Evolutionary conservation across 2,329 filamentous ascomycete genomes (phyloP).

Genomic region (Bipolaris bicolor): DNA sequence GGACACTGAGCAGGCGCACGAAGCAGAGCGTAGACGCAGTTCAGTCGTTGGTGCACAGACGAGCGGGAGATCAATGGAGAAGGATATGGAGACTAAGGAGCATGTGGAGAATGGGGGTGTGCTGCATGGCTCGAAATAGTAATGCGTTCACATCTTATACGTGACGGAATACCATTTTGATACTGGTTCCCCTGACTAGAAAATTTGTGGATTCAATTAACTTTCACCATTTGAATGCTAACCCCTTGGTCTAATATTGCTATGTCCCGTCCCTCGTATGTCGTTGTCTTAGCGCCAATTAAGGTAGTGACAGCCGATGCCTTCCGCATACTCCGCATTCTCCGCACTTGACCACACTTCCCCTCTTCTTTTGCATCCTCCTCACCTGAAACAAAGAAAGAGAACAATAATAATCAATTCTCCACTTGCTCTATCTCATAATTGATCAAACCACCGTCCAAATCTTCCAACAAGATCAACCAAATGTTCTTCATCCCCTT

Average conservation of each 20-base stretch:
- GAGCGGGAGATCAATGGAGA: slow-evolving; percentile 1
- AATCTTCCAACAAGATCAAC: neutral
- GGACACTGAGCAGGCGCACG: slow-evolving; percentile 44
- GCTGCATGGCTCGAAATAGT: neutral
- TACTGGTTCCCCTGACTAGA: neutral
- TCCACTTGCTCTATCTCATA: neutral
- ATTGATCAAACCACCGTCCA: no score
- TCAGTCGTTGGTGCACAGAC: slow-evolving; percentile 27
- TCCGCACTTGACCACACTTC: no score
- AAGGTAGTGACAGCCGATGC: no score
- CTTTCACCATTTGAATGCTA: no score
- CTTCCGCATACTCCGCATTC: no score
- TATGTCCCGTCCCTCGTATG: no score
- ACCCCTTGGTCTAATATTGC: no score
- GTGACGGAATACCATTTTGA: neutral
- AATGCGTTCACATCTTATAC: neutral
- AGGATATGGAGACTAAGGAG: slow-evolving; percentile 9
- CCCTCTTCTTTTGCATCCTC: no score
- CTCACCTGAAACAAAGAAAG: neutral
- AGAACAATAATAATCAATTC: neutral
- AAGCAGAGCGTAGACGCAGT: slow-evolving; percentile 39
- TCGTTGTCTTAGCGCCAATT: no score
- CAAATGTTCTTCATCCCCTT: slow-evolving; percentile 22
- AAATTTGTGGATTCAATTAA: no score
- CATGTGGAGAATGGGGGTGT: slow-evolving; percentile 6